These are phyloP conservation scores for Phytophthora aleatoria DNA, from an alignment of 352 stramenopile species.

Conservation along the genomic window DNA sequence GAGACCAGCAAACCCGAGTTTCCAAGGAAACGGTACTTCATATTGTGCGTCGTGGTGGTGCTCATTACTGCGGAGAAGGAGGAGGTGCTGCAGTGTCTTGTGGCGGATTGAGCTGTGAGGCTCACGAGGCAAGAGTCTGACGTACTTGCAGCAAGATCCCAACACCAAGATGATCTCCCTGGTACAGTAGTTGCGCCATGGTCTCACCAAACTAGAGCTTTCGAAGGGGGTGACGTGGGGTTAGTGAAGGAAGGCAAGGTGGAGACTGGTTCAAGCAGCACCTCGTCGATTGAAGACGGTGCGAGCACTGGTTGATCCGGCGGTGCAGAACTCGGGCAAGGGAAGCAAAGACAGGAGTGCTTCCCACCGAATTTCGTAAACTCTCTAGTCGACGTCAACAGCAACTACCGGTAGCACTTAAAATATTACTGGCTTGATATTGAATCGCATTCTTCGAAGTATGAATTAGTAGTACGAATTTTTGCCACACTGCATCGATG, in stretches of 20 bases:
- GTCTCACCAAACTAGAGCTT: slow-evolving; percentile 17
- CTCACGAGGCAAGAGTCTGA: slow-evolving; percentile 6
- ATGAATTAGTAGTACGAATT: too few species aligned
- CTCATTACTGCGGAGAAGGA: slow-evolving; percentile 9
- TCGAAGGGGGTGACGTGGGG: slow-evolving; percentile 16
- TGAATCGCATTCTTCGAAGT: too few species aligned
- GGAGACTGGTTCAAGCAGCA: slow-evolving; percentile 22
- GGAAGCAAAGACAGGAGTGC: slow-evolving; percentile 22
- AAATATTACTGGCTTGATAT: too few species aligned
- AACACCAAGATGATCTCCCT: slow-evolving; percentile 19
- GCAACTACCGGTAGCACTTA: not conserved
- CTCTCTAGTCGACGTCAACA: slow-evolving; percentile 8
- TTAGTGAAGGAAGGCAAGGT: slow-evolving; percentile 1
- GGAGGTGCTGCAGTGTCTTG: slow-evolving; percentile 1
- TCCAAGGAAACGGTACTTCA: slow-evolving; percentile 68
- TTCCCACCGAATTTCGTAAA: slow-evolving; percentile 12
- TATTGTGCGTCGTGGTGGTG: slow-evolving; percentile 35
- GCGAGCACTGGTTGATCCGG: slow-evolving; percentile 30
- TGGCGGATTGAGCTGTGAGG: slow-evolving; percentile 20
- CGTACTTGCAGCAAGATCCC: slow-evolving; percentile 11
- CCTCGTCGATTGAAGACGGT: slow-evolving; percentile 44
- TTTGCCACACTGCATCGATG: too few species aligned
- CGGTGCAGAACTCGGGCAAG: slow-evolving; percentile 17
- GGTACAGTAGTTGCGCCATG: slow-evolving; percentile 3
- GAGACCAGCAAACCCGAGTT: slow-evolving; percentile 56